Conservation (phyloP, 352 stramenopile genomes). For the Nothophytophthora sp. region DNA sequence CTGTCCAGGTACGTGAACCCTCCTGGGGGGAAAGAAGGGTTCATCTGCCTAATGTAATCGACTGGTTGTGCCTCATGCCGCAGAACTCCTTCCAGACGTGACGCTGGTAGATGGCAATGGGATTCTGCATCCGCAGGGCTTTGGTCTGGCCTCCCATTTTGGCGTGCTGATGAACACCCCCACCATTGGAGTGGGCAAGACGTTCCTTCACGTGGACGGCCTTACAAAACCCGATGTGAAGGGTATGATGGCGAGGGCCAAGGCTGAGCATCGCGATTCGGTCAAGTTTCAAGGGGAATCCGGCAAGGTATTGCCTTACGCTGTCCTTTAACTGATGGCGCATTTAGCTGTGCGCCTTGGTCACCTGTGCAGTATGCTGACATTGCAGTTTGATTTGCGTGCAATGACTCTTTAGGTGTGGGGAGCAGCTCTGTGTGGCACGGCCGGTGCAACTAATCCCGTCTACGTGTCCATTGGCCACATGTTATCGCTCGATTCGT, state of each 20-base stretch:
- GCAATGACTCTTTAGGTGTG: slow-evolving; percentile 44
- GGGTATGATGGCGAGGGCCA: slow-evolving; percentile 45
- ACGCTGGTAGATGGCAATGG: slow-evolving; percentile 94
- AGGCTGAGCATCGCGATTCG: slow-evolving; percentile 26
- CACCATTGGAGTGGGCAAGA: slow-evolving; percentile 92
- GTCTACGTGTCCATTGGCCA: slow-evolving; percentile 88
- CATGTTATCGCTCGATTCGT: slow-evolving; percentile 61
- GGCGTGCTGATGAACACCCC: slow-evolving; percentile 89
- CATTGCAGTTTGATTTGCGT: slow-evolving; percentile 2
- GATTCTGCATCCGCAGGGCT: slow-evolving; percentile 86
- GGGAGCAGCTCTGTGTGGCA: slow-evolving; percentile 71
- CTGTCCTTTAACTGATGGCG: neutral
- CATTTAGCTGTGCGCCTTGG: neutral
- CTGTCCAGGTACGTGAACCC: slow-evolving; percentile 54
- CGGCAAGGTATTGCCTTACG: slow-evolving; percentile 34
- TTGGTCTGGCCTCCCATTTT: slow-evolving; percentile 93
- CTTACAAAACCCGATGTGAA: slow-evolving; percentile 76
- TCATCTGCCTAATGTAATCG: too few relatives aligned
- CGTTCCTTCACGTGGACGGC: slow-evolving; percentile 89
- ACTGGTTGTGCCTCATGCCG: neutral
- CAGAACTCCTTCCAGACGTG: slow-evolving; percentile 79
- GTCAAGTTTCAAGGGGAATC: slow-evolving; percentile 60
- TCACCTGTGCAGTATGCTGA: neutral
- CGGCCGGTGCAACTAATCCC: slow-evolving; percentile 68
- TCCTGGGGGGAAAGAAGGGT: too few relatives aligned